Percentiles rank a stretch among this genome's conserved stretches.
Evolutionary conservation across 164 flowering plant genomes (phyloP).

Genomic region (Umbellularia californica): DNA sequence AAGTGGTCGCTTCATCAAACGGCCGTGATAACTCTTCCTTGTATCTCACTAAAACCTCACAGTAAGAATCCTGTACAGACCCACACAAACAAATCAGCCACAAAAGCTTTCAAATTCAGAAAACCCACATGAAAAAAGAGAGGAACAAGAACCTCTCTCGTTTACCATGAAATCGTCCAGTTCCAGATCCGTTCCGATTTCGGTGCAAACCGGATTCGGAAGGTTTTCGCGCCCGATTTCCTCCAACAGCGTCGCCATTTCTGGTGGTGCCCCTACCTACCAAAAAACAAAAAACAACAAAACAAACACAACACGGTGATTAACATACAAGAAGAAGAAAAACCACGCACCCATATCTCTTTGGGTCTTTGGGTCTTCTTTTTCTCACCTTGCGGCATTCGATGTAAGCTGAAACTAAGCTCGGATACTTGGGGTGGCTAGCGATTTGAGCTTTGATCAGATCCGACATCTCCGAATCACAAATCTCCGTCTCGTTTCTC

Average conservation of each 20-base stretch:
- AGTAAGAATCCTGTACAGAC: constrained; percentile 44
- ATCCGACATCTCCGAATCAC: constrained; percentile 20
- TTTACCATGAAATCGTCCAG: constrained; percentile 83
- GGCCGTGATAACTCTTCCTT: constrained; percentile 69
- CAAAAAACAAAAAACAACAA: neutral
- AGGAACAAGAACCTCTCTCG: neutral
- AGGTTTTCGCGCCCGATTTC: constrained; percentile 41
- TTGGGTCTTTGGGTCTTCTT: neutral
- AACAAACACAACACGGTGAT: neutral
- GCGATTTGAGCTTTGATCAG: constrained; percentile 73
- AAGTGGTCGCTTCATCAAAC: constrained; percentile 67
- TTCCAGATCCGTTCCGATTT: constrained; percentile 68
- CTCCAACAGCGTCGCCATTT: constrained; percentile 44
- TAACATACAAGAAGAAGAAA: neutral
- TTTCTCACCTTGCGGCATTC: constrained; percentile 79
- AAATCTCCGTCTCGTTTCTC: constrained; percentile 22
- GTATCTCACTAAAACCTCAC: constrained; percentile 52
- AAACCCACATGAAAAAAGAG: neutral
- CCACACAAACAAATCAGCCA: no score
- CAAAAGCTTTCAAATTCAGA: neutral
- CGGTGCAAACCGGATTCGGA: constrained; percentile 13
- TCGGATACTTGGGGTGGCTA: constrained; percentile 77
- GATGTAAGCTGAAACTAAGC: constrained; percentile 66
- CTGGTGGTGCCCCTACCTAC: constrained; percentile 82
- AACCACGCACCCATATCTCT: neutral